phyloP scores from a whole-genome alignment of 345 rosid genomes.

The Dipteronia dyeriana region DNA sequence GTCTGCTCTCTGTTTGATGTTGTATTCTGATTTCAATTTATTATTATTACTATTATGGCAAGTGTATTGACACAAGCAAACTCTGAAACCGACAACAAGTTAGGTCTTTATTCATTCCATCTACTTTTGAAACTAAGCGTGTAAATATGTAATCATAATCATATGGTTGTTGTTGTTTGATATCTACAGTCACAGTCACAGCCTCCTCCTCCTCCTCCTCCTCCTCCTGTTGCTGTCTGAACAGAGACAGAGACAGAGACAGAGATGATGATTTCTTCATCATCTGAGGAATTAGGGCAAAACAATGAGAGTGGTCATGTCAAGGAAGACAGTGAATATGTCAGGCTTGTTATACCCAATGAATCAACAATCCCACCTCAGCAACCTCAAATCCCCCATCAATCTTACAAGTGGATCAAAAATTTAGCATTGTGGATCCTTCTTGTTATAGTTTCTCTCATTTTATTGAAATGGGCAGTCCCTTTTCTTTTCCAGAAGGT shows the following conservation, averaged over 20 bases:
- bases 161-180: too few relatives aligned
- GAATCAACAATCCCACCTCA: conserved; percentile 18
- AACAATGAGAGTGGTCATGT: conserved; percentile 22
- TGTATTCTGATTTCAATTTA: too few relatives aligned
- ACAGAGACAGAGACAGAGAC: too few relatives aligned
- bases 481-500: conserved; percentile 84
- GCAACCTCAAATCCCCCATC: too few relatives aligned
- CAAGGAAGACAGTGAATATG: conserved; percentile 71
- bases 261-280: conserved; percentile 41
- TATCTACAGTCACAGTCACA: not conserved
- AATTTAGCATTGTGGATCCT: conserved; percentile 36
- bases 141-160: too few relatives aligned
- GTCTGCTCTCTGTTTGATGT: too few relatives aligned
- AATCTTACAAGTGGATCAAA: conserved; percentile 54
- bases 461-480: conserved; percentile 78
- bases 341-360: conserved; percentile 62
- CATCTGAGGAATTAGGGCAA: conserved; percentile 35
- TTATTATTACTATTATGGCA: too few relatives aligned
- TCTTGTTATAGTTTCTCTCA: conserved; percentile 32
- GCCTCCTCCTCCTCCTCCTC: not conserved
- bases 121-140: too few relatives aligned
- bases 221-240: not conserved
- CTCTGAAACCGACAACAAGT: too few relatives aligned
- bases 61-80: too few relatives aligned
- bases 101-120: too few relatives aligned